Evolutionary conservation across 1,284 basidiomycete species (phyloP), one percentile per base, ranked within the genome.

Genomic region (Irpex sp.): DNA sequence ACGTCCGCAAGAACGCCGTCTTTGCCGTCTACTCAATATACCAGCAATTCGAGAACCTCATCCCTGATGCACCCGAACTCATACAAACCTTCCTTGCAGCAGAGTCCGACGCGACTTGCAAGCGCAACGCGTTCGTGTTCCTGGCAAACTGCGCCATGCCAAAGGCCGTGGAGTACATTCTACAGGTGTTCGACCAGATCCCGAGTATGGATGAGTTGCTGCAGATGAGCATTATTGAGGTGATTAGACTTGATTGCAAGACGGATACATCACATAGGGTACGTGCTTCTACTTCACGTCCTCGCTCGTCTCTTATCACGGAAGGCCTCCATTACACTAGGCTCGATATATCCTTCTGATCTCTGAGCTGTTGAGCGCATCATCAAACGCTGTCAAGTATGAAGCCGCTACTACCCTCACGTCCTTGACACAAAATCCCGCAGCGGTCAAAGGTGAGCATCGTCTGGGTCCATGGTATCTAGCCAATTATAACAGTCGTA

Each of bases 1-100:
- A 96, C 74, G 97, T 99, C 58, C 89, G 96, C 72, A 99, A 99
- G 81, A 98, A 98, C 72, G 97, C 96, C 45, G 95, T 99, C 57
- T 98, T 99, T 75, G 93, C 96, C 49, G 84, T 98, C 57, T 96
- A 91, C 77, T 87, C 93, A 60, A 97, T 99, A 75, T 97, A 94
- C 77, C 91, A 92, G 72, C 86, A 93, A 74, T 94, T 95, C 73
- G 95, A 98, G 72, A 82, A 94, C 74, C 89, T 99, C 68, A 93
- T 99, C 61, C 94, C 96, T 35, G 97, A 99, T 71, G 97, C 94
- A 1, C 93, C 96, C 0, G 97, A 99, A 75, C 84, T 99, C 69
- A 92, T 99, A 74, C 88, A 95, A 71, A 96, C 95, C 5, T 99
- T 99, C 86, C 88, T 99, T 56, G 91, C 89, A n/a, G 96, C 95